These are phyloP conservation scores for Agaricales sp. DNA, from an alignment of 1,284 basidiomycete genomes.

Conservation along the genomic window DNA sequence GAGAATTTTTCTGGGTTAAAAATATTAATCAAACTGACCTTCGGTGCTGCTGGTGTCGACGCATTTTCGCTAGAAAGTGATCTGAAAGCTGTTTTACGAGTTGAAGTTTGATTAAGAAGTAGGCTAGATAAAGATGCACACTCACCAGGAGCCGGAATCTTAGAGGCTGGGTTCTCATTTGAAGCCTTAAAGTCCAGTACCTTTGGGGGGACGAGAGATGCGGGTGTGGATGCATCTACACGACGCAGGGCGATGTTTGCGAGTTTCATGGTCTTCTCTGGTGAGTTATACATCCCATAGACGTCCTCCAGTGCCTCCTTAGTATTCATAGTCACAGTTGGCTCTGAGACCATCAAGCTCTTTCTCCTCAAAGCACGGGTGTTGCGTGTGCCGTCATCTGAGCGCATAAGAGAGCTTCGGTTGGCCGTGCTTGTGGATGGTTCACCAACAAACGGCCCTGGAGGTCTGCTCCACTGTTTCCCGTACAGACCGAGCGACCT, in stretches of 20 bases:
- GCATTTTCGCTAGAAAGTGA: slow-evolving; percentile 50
- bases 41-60: background rate
- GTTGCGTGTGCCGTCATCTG: no score
- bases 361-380: slow-evolving; percentile 27
- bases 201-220: slow-evolving; percentile 17
- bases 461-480: slow-evolving; percentile 60
- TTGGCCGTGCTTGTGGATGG: background rate
- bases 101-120: slow-evolving; percentile 6
- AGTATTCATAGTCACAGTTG: slow-evolving; percentile 65
- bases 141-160: slow-evolving; percentile 27
- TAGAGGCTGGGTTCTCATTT: slow-evolving; percentile 28
- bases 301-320: slow-evolving; percentile 91
- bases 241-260: slow-evolving; percentile 29
- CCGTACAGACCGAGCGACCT: slow-evolving; percentile 68
- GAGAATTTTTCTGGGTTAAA: no score
- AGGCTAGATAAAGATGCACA: slow-evolving; percentile 6
- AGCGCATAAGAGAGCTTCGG: background rate
- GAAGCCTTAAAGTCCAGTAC: slow-evolving; percentile 24
- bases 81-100: slow-evolving; percentile 42
- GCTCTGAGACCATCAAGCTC: slow-evolving; percentile 24
- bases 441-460: slow-evolving; percentile 34
- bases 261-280: slow-evolving; percentile 66
- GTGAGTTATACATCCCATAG: slow-evolving; percentile 88
- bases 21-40: slow-evolving; percentile 6
- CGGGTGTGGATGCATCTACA: slow-evolving; percentile 20